Evolutionary conservation across 2,329 filamentous ascomycete genomes (phyloP).

Genomic region (Orbilia ellipsospora): DNA sequence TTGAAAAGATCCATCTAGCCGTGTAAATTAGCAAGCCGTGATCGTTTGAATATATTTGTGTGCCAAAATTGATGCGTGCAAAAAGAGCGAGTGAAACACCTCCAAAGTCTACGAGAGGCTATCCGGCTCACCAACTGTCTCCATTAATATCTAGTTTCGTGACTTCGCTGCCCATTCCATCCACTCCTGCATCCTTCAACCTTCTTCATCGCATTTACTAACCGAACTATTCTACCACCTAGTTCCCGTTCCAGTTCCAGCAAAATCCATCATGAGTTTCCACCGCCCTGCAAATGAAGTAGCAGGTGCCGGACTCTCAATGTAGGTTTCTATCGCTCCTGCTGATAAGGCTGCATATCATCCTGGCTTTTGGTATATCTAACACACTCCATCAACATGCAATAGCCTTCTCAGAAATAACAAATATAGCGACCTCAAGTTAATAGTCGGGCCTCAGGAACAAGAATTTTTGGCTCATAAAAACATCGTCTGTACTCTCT

Average conservation of each 20-base stretch:
- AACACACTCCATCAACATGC: background rate
- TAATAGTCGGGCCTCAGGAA: conserved; percentile 24
- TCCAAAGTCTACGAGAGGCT: no score
- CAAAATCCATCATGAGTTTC: conserved; percentile 8
- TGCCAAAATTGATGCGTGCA: no score
- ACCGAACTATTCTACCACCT: background rate
- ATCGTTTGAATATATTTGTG: no score
- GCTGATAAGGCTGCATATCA: no score
- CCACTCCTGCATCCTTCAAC: background rate
- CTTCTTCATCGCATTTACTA: background rate
- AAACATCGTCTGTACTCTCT: conserved; percentile 34
- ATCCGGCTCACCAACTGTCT: no score
- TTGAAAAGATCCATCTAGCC: no score
- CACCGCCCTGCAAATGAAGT: background rate
- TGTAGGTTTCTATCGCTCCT: background rate
- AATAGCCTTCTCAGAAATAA: conserved; percentile 19
- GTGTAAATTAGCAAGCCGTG: no score
- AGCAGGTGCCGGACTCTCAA: conserved; percentile 4
- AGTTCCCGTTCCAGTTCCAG: no score
- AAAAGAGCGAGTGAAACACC: no score
- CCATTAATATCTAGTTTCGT: no score
- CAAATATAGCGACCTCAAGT: conserved; percentile 36
- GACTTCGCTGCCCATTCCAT: no score
- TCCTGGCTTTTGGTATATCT: background rate
- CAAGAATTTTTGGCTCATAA: conserved; percentile 27